Conservation (phyloP, 257 asterid species). For the Nicotiana sylvestris region DNA sequence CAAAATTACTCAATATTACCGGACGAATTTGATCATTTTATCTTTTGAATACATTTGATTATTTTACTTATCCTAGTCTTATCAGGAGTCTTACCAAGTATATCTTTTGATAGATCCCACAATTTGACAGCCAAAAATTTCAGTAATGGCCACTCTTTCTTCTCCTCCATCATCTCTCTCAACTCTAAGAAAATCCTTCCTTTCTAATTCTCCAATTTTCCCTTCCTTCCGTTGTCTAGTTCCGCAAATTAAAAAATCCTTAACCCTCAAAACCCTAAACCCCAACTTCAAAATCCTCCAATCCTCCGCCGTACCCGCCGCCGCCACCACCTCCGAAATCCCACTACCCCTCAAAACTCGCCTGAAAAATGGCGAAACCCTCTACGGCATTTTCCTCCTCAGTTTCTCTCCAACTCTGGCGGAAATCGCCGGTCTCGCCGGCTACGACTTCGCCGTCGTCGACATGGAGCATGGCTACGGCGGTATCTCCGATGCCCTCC, state of each 20-base stretch:
- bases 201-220: constrained; percentile 4
- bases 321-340: constrained; percentile 16
- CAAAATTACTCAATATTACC: too few species aligned
- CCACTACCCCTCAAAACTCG: constrained; percentile 55
- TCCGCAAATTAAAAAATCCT: constrained; percentile 5
- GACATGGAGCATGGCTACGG: constrained; percentile 96
- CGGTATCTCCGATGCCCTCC: constrained; percentile 61
- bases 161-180: constrained; percentile 29
- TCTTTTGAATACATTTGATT: too few species aligned
- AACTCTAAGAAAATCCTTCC: constrained; percentile 29
- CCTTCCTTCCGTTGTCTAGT: constrained; percentile 5
- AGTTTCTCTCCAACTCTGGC: constrained; percentile 73
- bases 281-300: constrained; percentile 16
- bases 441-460: constrained; percentile 76
- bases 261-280: constrained; percentile 25
- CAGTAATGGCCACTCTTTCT: constrained; percentile 27
- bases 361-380: constrained; percentile 60
- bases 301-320: constrained; percentile 4
- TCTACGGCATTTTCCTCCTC: constrained; percentile 76
- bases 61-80: too few species aligned
- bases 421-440: constrained; percentile 73
- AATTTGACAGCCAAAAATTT: background rate
- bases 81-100: too few species aligned
- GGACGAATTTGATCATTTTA: too few species aligned
- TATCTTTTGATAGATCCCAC: background rate